Conservation (phyloP, 176 grass and related monocot genomes). For the Leersia perrieri region DNA sequence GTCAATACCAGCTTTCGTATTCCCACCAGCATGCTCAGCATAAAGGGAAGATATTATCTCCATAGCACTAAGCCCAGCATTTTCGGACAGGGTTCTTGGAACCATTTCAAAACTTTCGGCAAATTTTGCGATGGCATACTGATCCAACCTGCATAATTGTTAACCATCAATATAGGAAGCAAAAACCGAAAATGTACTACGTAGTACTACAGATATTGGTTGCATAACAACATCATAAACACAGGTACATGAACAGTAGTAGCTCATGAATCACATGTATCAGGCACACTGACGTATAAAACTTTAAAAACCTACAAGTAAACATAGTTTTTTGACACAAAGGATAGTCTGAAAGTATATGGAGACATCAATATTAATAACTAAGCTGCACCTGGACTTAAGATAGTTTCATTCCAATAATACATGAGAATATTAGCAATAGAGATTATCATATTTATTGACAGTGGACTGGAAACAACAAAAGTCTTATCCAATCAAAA, state of each 20-base stretch:
- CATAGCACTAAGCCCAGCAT: slow-evolving; percentile 87
- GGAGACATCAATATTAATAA: neutral
- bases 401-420: neutral
- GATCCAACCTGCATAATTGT: slow-evolving; percentile 67
- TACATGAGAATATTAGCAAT: neutral
- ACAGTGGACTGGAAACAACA: neutral
- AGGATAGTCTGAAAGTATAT: neutral
- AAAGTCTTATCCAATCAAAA: neutral
- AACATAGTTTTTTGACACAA: neutral
- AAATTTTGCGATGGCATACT: slow-evolving; percentile 96
- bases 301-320: neutral
- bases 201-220: neutral
- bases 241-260: neutral
- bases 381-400: neutral
- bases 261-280: slow-evolving; percentile 3
- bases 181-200: neutral
- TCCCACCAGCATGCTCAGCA: slow-evolving; percentile 86
- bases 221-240: neutral
- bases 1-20: slow-evolving; percentile 69
- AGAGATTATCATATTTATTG: neutral
- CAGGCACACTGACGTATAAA: neutral
- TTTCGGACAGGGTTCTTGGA: slow-evolving; percentile 81
- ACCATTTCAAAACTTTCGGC: slow-evolving; percentile 97
- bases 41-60: slow-evolving; percentile 94
- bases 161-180: slow-evolving; percentile 11